phyloP scores from a whole-genome alignment of 2,329 filamentous ascomycete species.

The Alternaria brassicae region DNA sequence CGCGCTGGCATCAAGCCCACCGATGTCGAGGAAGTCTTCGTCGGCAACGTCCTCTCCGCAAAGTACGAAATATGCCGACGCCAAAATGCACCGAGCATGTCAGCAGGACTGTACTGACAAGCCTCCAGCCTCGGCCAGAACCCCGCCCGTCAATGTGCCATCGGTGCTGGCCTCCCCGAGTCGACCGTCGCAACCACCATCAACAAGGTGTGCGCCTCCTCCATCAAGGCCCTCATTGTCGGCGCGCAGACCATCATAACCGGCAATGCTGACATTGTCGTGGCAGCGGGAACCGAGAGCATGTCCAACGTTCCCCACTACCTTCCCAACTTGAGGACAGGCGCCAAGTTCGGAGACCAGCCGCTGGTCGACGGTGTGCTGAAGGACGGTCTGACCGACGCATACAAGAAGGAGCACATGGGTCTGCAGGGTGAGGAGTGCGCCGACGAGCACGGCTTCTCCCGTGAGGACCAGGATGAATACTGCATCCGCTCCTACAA shows the following conservation, averaged over 20 bases:
- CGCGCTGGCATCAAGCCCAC: constrained; percentile 86
- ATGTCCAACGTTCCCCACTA: constrained; percentile 99
- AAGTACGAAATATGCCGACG: constrained; percentile 66
- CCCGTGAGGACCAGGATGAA: constrained; percentile 86
- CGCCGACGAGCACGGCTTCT: constrained; percentile 80
- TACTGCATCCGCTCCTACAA: constrained; percentile 96
- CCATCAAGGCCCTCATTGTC: constrained; percentile 91
- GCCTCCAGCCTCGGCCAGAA: constrained; percentile 85
- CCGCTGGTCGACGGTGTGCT: constrained; percentile 87
- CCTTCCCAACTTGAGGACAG: constrained; percentile 82
- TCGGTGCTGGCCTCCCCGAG: constrained; percentile 84
- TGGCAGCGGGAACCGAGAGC: constrained; percentile 94
- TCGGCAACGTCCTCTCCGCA: constrained; percentile 96
- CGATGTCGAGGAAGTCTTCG: constrained; percentile 95
- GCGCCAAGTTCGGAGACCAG: constrained; percentile 94
- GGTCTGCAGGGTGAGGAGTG: constrained; percentile 92
- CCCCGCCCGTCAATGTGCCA: constrained; percentile 90
- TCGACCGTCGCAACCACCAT: constrained; percentile 86
- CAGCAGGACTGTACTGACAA: constrained; percentile 12
- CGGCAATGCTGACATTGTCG: constrained; percentile 88
- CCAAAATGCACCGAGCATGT: not conserved
- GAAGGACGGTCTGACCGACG: constrained; percentile 93
- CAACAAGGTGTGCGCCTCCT: constrained; percentile 99
- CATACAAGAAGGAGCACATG: constrained; percentile 97
- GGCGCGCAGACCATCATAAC: constrained; percentile 98